These are phyloP conservation scores for Cicer yamashitae DNA, from an alignment of 306 rosid species.

Conservation along the genomic window DNA sequence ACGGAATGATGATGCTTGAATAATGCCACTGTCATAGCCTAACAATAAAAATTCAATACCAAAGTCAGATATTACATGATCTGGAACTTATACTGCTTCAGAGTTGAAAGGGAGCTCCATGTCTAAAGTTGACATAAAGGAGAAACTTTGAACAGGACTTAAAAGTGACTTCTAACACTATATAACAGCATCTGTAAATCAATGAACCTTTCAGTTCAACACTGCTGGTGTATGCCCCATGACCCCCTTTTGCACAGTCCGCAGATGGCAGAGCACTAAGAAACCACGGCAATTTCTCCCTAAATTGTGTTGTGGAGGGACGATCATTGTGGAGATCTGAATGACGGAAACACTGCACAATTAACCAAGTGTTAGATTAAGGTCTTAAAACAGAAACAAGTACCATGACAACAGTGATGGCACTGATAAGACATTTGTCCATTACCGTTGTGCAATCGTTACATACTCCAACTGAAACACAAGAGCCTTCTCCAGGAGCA, in stretches of 20 bases:
- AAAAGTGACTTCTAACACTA: conserved; percentile 28
- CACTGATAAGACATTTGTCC: conserved; percentile 33
- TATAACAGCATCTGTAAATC: conserved; percentile 37
- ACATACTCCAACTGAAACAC: conserved; percentile 76
- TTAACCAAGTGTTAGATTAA: conserved; percentile 41
- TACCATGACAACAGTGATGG: background rate
- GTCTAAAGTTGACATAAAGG: conserved; percentile 16
- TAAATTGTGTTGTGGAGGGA: conserved; percentile 84
- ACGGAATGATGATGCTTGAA: conserved; percentile 93
- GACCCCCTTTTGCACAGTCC: conserved; percentile 99
- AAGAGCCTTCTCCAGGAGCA: conserved; percentile 64
- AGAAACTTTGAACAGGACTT: conserved; percentile 24
- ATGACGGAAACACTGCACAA: conserved; percentile 86
- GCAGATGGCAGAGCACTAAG: conserved; percentile 93
- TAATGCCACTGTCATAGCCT: conserved; percentile 79
- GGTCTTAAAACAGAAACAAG: conserved; percentile 41
- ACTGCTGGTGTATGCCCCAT: conserved; percentile 96
- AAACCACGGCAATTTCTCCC: conserved; percentile 95
- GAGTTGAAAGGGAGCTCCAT: conserved; percentile 10
- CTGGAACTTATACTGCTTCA: conserved; percentile 29
- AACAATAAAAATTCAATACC: conserved; percentile 39
- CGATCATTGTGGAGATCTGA: conserved; percentile 74
- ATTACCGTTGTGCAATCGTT: conserved; percentile 97
- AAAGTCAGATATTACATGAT: conserved; percentile 15
- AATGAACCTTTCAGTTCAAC: conserved; percentile 83